Base-by-base conservation (phyloP, 257 asterid species). In the Pogostemon cablin region DNA sequence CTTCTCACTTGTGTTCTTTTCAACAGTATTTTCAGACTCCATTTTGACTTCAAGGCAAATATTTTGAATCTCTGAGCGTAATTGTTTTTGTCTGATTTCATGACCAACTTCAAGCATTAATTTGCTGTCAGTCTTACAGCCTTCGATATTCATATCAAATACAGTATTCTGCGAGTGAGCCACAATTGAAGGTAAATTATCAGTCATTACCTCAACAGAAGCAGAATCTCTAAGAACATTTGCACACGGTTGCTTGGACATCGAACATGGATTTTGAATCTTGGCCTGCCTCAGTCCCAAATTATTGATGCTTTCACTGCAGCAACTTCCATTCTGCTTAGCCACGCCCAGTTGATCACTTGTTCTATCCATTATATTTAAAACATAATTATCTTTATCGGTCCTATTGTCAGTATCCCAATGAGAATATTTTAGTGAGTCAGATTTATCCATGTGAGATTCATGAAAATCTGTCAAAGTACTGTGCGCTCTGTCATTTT, bases 91-190 rank as follows among this genome's bases (percentile, higher is more conserved):
- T 55, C 54, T 53, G 37, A 20, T 61, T 66, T 61, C 64, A 71
- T 68, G 72, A 73, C 72, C 80, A 58, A 42, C 73, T 81, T 74
- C 81, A 6, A 63, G 52, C 72, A 61, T 39, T 43, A 70, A 65
- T 61, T 50, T 48, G 65, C 20, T 12, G 65, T 57, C 63, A 58
- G 67, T 75, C 75, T 68, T 75, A 68, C 67, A 76, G 54, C 61
- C 75, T 60, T 68, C 69, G 55, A n/a, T 71, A n/a, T 66, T 71
- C 57, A 78, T 66, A 52, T 73, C 54, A 52, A 34, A 71, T 34
- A 62, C 70, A 50, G 81, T 66, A 77, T 81, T 71, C 75, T 73
- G 85, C 72, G 38, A 12, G 63, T 6, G 65, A 57, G 67, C 75
- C 60, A 67, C 81, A 77, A 64, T 74, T 50, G 40, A 55, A 7